Evolutionary conservation across 495 filamentous ascomycete species (phyloP), one percentile per base, ranked within the genome.

Genomic region (Aspergillus mulundensis): DNA sequence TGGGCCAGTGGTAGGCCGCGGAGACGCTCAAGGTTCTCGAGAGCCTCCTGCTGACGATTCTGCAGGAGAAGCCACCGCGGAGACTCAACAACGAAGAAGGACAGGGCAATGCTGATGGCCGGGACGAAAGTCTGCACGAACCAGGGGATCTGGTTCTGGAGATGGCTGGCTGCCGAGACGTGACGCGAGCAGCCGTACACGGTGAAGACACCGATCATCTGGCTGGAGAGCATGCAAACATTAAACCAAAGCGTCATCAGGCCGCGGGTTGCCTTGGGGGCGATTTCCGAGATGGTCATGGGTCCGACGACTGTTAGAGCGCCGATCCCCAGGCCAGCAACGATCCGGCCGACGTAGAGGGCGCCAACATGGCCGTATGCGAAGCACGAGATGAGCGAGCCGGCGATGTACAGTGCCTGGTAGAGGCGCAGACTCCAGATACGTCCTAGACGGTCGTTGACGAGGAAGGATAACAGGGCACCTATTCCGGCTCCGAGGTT

Each of bases 241-340:
- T 7, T 7, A 8, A 16, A 42, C 39, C 39, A 42, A 3, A 18
- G 6, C 1, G 39, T 19, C 6, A 42, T n/a, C 2, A 42, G 59
- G 7, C 62, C 62, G 24, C 62, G 62, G 10, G 61, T 61, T 16
- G 61, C 62, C 2, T 41, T 15, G 2, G 62, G 62, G 1, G 62
- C 51, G 12, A 61, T 45, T 39, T 64, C 62, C 7, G 61, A 59
- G 45, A 64, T 59, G 1, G 51, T 30, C 2, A 61, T 40, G 2
- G 55, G 24, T 1, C 62, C 59, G 0, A 16, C 56, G 3, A 64
- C 62, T 39, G 39, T 61, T 1, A 64, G 21, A 7, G 62, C 18
- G 0, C 62, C 62, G 21, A 61, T 61, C 20, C 62, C 62, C 6
- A 64, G n/a, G 0, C 62, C 62, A 7, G 32, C 44, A 16, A 64